Evolutionary conservation across 2,329 filamentous ascomycete genomes (phyloP), one percentile per base, ranked within the genome.

Genomic region (Cladosporium sphaerospermum): DNA sequence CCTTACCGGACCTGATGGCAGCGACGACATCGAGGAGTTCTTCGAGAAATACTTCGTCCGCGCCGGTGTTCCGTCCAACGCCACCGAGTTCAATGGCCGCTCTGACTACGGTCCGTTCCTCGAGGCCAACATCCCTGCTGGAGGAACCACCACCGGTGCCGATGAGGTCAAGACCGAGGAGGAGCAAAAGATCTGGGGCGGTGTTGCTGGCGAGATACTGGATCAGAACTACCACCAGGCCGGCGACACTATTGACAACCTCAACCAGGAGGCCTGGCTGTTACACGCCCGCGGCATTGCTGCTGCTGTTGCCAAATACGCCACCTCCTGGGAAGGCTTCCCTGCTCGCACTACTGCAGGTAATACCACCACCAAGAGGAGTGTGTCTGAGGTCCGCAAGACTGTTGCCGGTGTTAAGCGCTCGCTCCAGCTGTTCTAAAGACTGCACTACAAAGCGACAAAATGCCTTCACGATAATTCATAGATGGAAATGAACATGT

Each of bases 1-100:
- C 64, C 57, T 72, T 13, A 73, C 72, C 2, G 79, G 78, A 0
- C 78, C 79, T 0, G 58, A 71, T 3, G 88, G 88, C 1, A 89
- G 85, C 1, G 79, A 84, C 58, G 77, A 88, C 64, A 47, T 43
- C 23, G 53, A 54, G 40, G 46, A 41, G 19, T 54, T 54, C 33
- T 69, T 69, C 55, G 59, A 69, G 50, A 55, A 62, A 19, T 71
- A 58, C 57, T 71, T 67, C 53, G 53, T 52, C 16, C 47, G 49
- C 19, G 54, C 63, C 2, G 64, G 65, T 7, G 55, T 65, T 9
- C 61, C 63, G 19, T 68, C 55, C 55, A 67, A 62, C 5, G 60
- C 64, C 3, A 67, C 67, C 9, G 65, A 53, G 10, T 71, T 72
- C 52, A 57, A 66, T 47, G 69, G 69, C 9, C 68, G 69, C n/a